A percentile compares a stretch with the other conserved stretches of the same genome.
Evolutionary conservation across 768 basidiomycete species (phyloP).

Genomic region (Pleurotus tuoliensis): DNA sequence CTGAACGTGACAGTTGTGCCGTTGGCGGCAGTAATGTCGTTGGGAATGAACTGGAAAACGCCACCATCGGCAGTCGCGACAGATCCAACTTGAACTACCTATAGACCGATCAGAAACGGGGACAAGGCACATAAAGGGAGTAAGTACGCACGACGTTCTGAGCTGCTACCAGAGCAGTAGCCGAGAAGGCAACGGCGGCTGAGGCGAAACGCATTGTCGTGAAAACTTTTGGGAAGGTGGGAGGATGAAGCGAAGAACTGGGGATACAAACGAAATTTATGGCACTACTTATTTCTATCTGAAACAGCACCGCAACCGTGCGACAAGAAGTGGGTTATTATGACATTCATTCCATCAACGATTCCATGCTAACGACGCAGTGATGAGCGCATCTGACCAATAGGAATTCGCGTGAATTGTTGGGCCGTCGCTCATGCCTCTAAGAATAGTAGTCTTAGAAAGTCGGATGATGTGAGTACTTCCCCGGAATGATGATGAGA

Average conservation of each 20-base stretch:
- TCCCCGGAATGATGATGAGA: not conserved
- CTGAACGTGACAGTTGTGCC: conserved; percentile 47
- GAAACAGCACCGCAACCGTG: not conserved
- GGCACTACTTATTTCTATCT: not conserved
- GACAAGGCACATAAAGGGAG: not conserved
- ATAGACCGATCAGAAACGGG: conserved; percentile 6
- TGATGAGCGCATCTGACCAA: not conserved
- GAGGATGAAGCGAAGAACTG: not conserved
- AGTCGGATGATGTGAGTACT: not conserved
- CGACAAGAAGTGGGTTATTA: not conserved
- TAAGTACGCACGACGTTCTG: not conserved
- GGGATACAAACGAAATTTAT: not conserved
- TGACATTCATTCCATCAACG: not conserved
- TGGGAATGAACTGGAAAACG: conserved; percentile 44
- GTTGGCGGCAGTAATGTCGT: conserved; percentile 33
- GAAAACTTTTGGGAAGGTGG: not conserved
- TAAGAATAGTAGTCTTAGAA: not conserved
- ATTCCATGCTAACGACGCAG: not conserved
- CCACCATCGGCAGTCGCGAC: conserved; percentile 24
- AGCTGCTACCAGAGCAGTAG: not conserved
- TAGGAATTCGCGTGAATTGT: not conserved
- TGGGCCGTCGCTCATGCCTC: too few relatives aligned
- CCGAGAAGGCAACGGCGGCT: not conserved
- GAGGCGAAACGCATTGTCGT: conserved; percentile 3
- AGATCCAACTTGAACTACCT: conserved; percentile 38